phyloP scores from a whole-genome alignment of 345 rosid genomes.

The Fremontodendron californicum region DNA sequence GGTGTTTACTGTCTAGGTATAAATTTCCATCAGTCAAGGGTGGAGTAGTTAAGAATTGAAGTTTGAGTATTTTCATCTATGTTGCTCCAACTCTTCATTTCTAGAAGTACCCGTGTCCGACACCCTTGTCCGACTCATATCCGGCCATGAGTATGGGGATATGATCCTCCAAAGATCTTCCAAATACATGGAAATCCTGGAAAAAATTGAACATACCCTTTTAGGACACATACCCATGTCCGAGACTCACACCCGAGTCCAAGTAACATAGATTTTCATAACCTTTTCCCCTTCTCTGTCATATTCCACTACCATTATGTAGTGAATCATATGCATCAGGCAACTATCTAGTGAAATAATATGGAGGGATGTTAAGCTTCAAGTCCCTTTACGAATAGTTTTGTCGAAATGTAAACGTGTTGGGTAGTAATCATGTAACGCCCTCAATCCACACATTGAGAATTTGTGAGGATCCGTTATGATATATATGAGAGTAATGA shows the following conservation, averaged over 20 bases:
- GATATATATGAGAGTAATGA: not conserved
- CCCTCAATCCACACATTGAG: not conserved
- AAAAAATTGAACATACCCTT: too few relatives aligned
- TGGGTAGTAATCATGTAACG: not conserved
- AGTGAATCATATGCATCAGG: not conserved
- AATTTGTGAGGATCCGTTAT: not conserved
- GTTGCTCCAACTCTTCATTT: too few relatives aligned
- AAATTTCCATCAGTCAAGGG: not conserved
- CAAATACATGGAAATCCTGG: too few relatives aligned
- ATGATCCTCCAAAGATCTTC: too few relatives aligned
- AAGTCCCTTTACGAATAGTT: not conserved
- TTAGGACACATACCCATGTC: too few relatives aligned
- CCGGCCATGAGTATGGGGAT: too few relatives aligned
- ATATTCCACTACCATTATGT: not conserved
- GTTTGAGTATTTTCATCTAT: not conserved
- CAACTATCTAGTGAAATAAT: not conserved
- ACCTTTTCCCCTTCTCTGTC: not conserved
- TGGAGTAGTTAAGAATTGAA: not conserved
- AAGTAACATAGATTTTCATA: too few relatives aligned
- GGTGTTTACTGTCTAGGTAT: not conserved
- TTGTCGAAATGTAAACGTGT: not conserved
- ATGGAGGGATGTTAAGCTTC: not conserved
- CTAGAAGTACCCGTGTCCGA: too few relatives aligned
- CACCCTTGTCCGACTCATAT: too few relatives aligned
- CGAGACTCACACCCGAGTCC: too few relatives aligned